Conservation (phyloP, 2,329 filamentous ascomycete species). For the Colletotrichum zoysiae region DNA sequence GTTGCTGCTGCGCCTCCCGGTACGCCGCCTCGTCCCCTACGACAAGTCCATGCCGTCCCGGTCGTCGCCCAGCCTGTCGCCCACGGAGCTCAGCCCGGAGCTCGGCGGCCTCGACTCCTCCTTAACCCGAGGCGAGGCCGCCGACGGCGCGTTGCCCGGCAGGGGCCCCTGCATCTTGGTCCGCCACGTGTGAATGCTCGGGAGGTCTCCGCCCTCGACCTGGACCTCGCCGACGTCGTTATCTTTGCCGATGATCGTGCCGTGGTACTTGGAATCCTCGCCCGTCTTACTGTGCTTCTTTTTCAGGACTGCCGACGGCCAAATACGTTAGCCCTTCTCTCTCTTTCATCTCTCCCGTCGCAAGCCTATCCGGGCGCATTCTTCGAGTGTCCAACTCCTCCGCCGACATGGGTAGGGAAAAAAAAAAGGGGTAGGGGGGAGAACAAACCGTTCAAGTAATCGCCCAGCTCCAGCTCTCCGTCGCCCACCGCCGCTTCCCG, state of each 20-base stretch:
- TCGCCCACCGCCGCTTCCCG: slow-evolving; percentile 83
- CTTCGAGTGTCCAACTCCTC: neutral
- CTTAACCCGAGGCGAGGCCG: slow-evolving; percentile 39
- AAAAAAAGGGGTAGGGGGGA: slow-evolving; percentile 18
- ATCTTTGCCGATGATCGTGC: slow-evolving; percentile 83
- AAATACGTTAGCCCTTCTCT: neutral
- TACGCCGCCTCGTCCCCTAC: slow-evolving; percentile 43
- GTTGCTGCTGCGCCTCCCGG: neutral
- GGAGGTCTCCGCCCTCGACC: slow-evolving; percentile 81
- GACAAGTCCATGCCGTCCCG: slow-evolving; percentile 62
- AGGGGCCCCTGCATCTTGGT: slow-evolving; percentile 53
- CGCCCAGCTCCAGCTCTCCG: slow-evolving; percentile 71
- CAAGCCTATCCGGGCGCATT: too few species aligned
- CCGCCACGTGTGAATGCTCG: slow-evolving; percentile 76
- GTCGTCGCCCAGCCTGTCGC: slow-evolving; percentile 59
- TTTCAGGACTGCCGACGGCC: slow-evolving; percentile 73
- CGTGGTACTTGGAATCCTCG: slow-evolving; percentile 87
- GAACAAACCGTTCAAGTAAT: slow-evolving; percentile 75
- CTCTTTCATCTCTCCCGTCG: neutral
- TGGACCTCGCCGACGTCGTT: slow-evolving; percentile 76
- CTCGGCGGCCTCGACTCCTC: slow-evolving; percentile 61
- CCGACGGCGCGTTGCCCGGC: slow-evolving; percentile 40
- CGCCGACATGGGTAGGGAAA: too few species aligned
- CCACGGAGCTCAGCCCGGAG: slow-evolving; percentile 69
- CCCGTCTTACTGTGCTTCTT: slow-evolving; percentile 93